Evolutionary conservation across 306 rosid genomes (phyloP), one percentile per base, ranked within the genome.

Genomic region (Bauhinia variegata): DNA sequence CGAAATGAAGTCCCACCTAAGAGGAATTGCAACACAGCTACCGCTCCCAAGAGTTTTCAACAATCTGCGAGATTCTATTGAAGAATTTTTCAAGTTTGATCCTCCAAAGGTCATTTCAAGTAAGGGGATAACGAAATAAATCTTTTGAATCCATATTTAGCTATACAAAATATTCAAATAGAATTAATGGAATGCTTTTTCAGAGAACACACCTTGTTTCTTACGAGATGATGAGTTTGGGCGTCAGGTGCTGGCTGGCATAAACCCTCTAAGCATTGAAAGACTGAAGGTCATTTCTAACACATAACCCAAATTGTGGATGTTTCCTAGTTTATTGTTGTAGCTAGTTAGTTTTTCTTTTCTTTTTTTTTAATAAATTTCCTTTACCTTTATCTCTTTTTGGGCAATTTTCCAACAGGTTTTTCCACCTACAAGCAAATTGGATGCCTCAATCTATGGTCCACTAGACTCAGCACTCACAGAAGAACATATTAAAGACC

Each of bases 381-480:
- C 6, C 41, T 34, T 36, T 5, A 36, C 9, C 8, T 3, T 50
- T 50, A 13, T 16, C 7, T 14, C 8, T 50, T 50, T 50, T 53
- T 11, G 3, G 13, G 33, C 19, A 4, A 13, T 48, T 46, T 11
- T 53, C 13, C 4, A 46, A 48, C 17, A 82, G 80, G 80, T 54
- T 70, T 85, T 82, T 42, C 87, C 89, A 53, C 87, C 87, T 7
- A 68, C 12, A 63, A 85, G 83, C 73, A 82, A 82, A 54, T 23
- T 84, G 67, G 81, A 76, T 63, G 58, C 86, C 17, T 76, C 81
- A 67, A 62, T 67, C 34, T 81, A 73, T 63, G 89, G 89, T 13
- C 68, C 80, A 12, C 59, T 66, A 31, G 83, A 73, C 33, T 82
- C 85, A 42, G 87, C 85, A 74, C 17, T 82, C 64, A 76, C 55